Evolutionary conservation across 345 rosid species (phyloP), one percentile per base, ranked within the genome.

Genomic region (Sisymbrium irio): DNA sequence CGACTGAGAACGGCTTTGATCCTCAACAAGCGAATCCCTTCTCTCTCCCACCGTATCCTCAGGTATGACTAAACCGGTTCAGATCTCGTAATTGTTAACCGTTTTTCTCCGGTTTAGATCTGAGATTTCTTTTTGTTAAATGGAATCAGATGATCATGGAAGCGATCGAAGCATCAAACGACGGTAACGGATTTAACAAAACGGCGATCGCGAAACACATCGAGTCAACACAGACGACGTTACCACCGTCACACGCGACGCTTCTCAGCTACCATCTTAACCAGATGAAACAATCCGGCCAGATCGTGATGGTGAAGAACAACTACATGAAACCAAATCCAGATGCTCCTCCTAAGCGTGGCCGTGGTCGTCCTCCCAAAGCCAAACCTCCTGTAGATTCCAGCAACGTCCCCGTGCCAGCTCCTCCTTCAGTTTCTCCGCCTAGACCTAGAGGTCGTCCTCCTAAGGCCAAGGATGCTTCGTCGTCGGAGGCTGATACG

Each of bases 341-440:
- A 0, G 70, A 82, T 51, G 87, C 90, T n/a, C 96, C 96, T 0
- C 90, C 95, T 3, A 91, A 84, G 78, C 81, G 98, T 22, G 96
- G 97, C 37, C 95, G 97, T 4, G 95, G 98, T 44, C 91, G 97
- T 27, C 98, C 98, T 3, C 93, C 97, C 0, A 94, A 91, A 76
- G 80, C 91, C 0, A 89, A 84, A 69, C 68, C 8, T 0, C 75
- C 22, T 1, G 33, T 7, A 4, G 68, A 60, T 40, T 8, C 73
- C 0, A 74, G 55, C 51, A 13, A 74, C 28, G 73, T 18, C 33
- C 35, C 56, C 20, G 44, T 84, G 0, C 2, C 73, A 0, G 86
- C 84, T 3, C 74, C 84, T 3, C 74, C 81, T 0, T 81, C 84
- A 0, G 18, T 67, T 4, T 82, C 58, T 12, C 74, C 93, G 0